Conservation (phyloP, 768 basidiomycete species). For the Tricholoma flavovirens region DNA sequence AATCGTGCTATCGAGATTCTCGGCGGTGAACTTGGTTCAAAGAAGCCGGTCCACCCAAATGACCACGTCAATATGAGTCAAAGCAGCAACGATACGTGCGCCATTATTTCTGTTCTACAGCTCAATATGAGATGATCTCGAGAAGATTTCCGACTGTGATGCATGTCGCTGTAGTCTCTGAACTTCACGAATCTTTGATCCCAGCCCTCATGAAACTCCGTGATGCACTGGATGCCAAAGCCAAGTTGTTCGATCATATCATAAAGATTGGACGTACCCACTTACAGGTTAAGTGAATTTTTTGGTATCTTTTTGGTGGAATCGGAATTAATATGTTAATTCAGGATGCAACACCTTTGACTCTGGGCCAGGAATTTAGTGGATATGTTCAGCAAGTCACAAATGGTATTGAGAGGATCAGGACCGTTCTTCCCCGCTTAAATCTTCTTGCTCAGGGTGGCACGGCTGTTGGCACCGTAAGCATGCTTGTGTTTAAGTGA, state of each 20-base stretch:
- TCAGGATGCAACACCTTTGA: slow-evolving; percentile 95
- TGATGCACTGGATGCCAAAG: slow-evolving; percentile 78
- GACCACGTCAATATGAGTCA: slow-evolving; percentile 99
- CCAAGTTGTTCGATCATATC: slow-evolving; percentile 80
- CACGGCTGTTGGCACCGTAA: slow-evolving; percentile 95
- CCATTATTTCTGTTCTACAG: not conserved
- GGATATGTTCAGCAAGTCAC: slow-evolving; percentile 95
- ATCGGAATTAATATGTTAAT: not conserved
- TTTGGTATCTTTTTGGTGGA: not conserved
- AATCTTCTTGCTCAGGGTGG: slow-evolving; percentile 94
- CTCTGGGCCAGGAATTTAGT: slow-evolving; percentile 97
- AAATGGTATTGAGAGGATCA: slow-evolving; percentile 83
- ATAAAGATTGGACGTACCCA: slow-evolving; percentile 99
- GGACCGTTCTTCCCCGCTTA: slow-evolving; percentile 77
- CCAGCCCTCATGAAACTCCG: slow-evolving; percentile 83
- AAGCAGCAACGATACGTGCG: slow-evolving; percentile 94
- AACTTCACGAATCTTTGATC: slow-evolving; percentile 71
- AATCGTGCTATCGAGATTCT: slow-evolving; percentile 97
- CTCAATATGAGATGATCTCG: not conserved
- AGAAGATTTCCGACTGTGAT: slow-evolving; percentile 95
- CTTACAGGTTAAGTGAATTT: slow-evolving; percentile 55
- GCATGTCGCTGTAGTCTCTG: slow-evolving; percentile 94
- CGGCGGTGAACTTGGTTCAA: slow-evolving; percentile 92
- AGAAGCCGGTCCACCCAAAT: slow-evolving; percentile 97
- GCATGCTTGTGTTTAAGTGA: slow-evolving; percentile 20